A percentile compares a stretch with the other conserved stretches of the same genome.
Conservation (phyloP, 805 yeast genomes). For the Saturnispora serradocipensis region DNA sequence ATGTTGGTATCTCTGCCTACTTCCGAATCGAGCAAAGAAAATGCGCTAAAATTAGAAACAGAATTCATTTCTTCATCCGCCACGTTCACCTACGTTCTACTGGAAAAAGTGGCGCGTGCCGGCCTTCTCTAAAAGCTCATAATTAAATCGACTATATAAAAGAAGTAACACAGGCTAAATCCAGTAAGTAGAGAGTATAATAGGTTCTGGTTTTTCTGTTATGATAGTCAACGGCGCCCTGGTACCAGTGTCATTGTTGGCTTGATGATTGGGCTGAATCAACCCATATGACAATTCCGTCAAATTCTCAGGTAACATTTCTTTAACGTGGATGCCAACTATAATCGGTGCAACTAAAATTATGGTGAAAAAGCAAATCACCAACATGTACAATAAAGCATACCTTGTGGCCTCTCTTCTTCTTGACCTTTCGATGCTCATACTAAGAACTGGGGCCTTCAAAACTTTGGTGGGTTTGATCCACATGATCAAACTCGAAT, state of each 20-base stretch:
- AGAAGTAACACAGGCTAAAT: constrained; percentile 10
- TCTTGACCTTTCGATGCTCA: constrained; percentile 31
- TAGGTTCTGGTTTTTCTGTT: constrained; percentile 21
- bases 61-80: not conserved
- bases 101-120: not conserved
- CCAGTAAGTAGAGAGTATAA: constrained; percentile 21
- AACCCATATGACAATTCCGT: constrained; percentile 26
- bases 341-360: constrained; percentile 42
- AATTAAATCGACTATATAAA: no score
- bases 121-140: not conserved
- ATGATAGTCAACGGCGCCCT: constrained; percentile 40
- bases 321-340: constrained; percentile 15
- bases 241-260: constrained; percentile 59
- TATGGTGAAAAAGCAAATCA: constrained; percentile 31
- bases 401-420: constrained; percentile 36
- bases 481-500: constrained; percentile 43
- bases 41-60: not conserved
- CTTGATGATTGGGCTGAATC: constrained; percentile 51
- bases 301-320: constrained; percentile 14
- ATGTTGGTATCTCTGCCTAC: not conserved
- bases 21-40: not conserved
- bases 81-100: not conserved
- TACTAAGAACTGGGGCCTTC: constrained; percentile 32
- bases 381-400: constrained; percentile 34
- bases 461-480: constrained; percentile 31